phyloP scores from a whole-genome alignment of 2,329 filamentous ascomycete genomes.

The Elsinoe australis region DNA sequence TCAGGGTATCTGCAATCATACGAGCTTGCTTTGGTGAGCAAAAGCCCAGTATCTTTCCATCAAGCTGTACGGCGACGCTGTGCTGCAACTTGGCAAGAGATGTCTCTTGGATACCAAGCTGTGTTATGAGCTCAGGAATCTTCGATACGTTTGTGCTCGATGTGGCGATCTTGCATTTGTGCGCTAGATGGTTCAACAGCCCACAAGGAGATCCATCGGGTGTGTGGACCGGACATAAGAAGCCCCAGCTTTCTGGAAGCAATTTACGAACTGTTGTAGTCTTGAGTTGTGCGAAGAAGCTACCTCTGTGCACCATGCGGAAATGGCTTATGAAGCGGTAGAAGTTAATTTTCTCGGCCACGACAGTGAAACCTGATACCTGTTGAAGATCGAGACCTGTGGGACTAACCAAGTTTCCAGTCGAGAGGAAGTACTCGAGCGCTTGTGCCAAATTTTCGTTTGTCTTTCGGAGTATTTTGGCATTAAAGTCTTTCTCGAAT shows the following conservation, averaged over 20 bases:
- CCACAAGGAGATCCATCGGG: conserved; percentile 94
- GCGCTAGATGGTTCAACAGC: conserved; percentile 86
- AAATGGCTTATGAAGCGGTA: conserved; percentile 98
- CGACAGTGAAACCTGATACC: conserved; percentile 87
- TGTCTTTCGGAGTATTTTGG: conserved; percentile 67
- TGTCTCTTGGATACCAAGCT: conserved; percentile 68
- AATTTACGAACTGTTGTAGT: conserved; percentile 95
- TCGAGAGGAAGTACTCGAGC: conserved; percentile 92
- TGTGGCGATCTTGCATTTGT: conserved; percentile 88
- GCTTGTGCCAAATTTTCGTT: conserved; percentile 83
- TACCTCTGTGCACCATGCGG: conserved; percentile 97
- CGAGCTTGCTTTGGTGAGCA: conserved; percentile 77
- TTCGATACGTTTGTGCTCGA: conserved; percentile 63
- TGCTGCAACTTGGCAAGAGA: conserved; percentile 75
- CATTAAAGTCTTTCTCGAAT: conserved; percentile 72
- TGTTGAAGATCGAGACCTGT: conserved; percentile 93
- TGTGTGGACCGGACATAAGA: conserved; percentile 93
- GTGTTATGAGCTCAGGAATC: conserved; percentile 64
- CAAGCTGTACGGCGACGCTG: conserved; percentile 80
- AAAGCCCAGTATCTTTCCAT: conserved; percentile 84
- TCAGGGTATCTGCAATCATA: conserved; percentile 73
- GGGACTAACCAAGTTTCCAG: conserved; percentile 83
- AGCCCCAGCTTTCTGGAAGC: conserved; percentile 94
- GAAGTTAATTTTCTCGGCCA: conserved; percentile 98
- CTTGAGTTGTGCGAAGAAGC: conserved; percentile 96